Percentiles rank a stretch among this genome's conserved stretches.
These are phyloP conservation scores for Gracilaria gracilis DNA, from an alignment of 23 red algal species.

Conservation along the genomic window DNA sequence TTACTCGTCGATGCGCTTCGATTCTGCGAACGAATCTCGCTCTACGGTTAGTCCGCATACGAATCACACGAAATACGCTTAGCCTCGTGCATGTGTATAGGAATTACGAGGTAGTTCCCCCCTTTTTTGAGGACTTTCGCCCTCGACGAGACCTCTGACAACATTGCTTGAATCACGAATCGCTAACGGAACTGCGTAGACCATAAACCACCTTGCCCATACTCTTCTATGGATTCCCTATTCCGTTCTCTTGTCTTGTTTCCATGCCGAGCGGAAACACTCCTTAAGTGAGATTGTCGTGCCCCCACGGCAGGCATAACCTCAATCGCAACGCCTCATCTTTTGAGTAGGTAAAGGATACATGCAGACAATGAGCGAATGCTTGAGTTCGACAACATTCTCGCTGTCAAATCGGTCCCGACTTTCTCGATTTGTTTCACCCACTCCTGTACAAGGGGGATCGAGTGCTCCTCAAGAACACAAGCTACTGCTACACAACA, in stretches of 20 bases:
- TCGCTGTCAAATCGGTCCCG: too few species aligned
- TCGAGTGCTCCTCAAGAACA: too few species aligned
- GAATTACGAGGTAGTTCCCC: background rate
- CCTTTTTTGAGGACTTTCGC: background rate
- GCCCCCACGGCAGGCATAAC: too few species aligned
- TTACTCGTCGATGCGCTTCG: background rate
- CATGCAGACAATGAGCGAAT: too few species aligned
- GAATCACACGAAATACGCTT: background rate
- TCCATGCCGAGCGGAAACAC: too few species aligned
- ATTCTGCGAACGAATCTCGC: background rate
- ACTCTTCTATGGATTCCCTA: background rate
- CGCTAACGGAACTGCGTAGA: constrained; percentile 7
- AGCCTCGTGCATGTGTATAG: constrained; percentile 1
- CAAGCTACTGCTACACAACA: too few species aligned
- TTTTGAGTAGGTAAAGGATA: too few species aligned
- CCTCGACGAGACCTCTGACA: background rate
- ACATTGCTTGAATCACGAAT: constrained; percentile 10
- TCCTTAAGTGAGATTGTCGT: too few species aligned
- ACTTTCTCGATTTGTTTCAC: too few species aligned
- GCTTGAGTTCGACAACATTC: too few species aligned
- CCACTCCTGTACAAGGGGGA: too few species aligned
- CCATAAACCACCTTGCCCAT: background rate
- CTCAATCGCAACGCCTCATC: too few species aligned
- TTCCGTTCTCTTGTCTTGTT: background rate
- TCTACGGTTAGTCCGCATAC: background rate